A percentile compares a stretch with the other conserved stretches of the same genome.
These are phyloP conservation scores for Lyophyllum semitale DNA, from an alignment of 768 basidiomycete genomes.

Conservation along the genomic window DNA sequence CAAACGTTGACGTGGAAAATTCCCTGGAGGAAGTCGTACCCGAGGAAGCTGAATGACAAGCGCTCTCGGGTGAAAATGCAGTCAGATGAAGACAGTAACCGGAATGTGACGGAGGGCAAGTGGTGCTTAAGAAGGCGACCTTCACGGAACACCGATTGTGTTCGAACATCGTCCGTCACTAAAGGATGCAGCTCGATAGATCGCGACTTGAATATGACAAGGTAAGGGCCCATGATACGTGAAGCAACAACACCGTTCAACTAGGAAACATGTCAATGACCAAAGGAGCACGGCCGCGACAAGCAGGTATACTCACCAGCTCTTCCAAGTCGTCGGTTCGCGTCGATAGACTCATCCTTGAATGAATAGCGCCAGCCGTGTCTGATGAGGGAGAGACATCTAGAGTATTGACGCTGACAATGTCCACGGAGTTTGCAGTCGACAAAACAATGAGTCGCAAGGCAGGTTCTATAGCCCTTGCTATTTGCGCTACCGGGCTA, in stretches of 20 bases:
- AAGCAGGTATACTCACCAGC: slow-evolving; percentile 26
- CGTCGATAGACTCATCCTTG: slow-evolving; percentile 6
- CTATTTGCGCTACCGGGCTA: slow-evolving; percentile 23
- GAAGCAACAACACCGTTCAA: slow-evolving; percentile 44
- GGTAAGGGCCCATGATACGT: slow-evolving; percentile 46
- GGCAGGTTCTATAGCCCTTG: slow-evolving; percentile 36
- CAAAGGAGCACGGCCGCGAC: neutral
- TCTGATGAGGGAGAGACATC: slow-evolving; percentile 14
- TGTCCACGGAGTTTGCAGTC: slow-evolving; percentile 28
- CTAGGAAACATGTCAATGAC: slow-evolving; percentile 21
- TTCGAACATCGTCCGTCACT: neutral
- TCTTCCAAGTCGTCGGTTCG: slow-evolving; percentile 32
- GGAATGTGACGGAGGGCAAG: slow-evolving; percentile 36
- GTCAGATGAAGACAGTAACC: slow-evolving; percentile 45
- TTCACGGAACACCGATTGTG: neutral
- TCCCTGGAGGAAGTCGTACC: slow-evolving; percentile 47
- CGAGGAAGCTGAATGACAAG: slow-evolving; percentile 41
- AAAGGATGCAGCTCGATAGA: slow-evolving; percentile 50
- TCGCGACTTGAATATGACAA: slow-evolving; percentile 54
- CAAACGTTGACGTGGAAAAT: slow-evolving; percentile 49
- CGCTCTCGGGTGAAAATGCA: slow-evolving; percentile 10
- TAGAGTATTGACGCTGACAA: slow-evolving; percentile 24
- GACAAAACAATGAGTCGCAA: slow-evolving; percentile 33
- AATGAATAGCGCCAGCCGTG: neutral
- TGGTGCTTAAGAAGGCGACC: slow-evolving; percentile 18